These are phyloP conservation scores for Verticillium klebahnii DNA, from an alignment of 2,329 filamentous ascomycete genomes.

Conservation along the genomic window DNA sequence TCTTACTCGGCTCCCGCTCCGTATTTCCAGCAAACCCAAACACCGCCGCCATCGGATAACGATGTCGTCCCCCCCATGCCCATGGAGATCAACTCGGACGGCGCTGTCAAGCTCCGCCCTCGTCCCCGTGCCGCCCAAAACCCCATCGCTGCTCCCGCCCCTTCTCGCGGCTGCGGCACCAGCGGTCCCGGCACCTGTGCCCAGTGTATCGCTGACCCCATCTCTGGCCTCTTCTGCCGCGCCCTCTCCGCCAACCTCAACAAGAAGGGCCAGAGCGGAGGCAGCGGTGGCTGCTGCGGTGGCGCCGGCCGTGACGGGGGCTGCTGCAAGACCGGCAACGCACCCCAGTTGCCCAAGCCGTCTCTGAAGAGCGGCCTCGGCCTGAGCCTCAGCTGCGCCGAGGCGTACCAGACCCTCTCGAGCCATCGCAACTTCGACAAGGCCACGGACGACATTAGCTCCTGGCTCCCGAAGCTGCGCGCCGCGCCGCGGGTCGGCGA, in stretches of 20 bases:
- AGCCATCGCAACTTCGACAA: slow-evolving; percentile 72
- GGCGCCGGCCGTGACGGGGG: slow-evolving; percentile 54
- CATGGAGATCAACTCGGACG: slow-evolving; percentile 55
- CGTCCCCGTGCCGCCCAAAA: slow-evolving; percentile 25
- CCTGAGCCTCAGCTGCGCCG: slow-evolving; percentile 66
- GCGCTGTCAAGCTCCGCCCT: slow-evolving; percentile 54
- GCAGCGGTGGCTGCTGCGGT: slow-evolving; percentile 49
- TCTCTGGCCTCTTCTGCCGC: slow-evolving; percentile 78
- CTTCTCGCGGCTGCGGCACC: slow-evolving; percentile 46
- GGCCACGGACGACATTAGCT: slow-evolving; percentile 68
- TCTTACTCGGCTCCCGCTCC: slow-evolving; percentile 17
- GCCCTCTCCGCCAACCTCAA: slow-evolving; percentile 66
- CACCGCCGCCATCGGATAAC: slow-evolving; percentile 57
- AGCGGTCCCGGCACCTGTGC: slow-evolving; percentile 75
- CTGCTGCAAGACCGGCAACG: slow-evolving; percentile 55
- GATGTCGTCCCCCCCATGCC: slow-evolving; percentile 50
- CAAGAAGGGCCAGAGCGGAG: slow-evolving; percentile 29
- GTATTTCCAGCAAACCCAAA: slow-evolving; percentile 37
- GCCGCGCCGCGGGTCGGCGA: slow-evolving; percentile 42
- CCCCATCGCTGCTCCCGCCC: slow-evolving; percentile 44
- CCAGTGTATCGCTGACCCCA: slow-evolving; percentile 72
- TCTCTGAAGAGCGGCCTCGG: slow-evolving; percentile 25
- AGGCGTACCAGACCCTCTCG: slow-evolving; percentile 73
- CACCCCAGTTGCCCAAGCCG: slow-evolving; percentile 10
- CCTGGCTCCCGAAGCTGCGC: slow-evolving; percentile 70